A percentile compares a stretch with the other conserved stretches of the same genome.
These are phyloP conservation scores for Cyclostephanos invisitatus DNA, from an alignment of 108 stramenopile species.

Conservation along the genomic window DNA sequence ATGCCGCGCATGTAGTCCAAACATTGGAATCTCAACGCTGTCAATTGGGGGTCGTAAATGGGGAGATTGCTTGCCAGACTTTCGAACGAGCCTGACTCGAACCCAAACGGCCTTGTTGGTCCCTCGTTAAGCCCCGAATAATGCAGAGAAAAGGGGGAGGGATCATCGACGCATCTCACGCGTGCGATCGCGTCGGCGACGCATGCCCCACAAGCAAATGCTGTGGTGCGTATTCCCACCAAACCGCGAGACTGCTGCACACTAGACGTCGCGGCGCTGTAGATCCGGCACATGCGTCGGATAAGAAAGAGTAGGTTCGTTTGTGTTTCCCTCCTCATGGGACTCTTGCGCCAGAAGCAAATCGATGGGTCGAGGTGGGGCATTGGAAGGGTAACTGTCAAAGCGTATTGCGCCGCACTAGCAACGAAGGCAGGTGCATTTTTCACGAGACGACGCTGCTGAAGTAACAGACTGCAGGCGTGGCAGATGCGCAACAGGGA, in stretches of 20 bases:
- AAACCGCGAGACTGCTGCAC: slow-evolving; percentile 95
- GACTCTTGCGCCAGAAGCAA: slow-evolving; percentile 93
- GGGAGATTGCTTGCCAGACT: slow-evolving; percentile 92
- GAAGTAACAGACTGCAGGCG: slow-evolving; percentile 93
- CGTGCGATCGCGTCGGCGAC: slow-evolving; percentile 96
- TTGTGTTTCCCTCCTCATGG: slow-evolving; percentile 94
- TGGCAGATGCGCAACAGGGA: slow-evolving; percentile 90
- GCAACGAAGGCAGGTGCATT: slow-evolving; percentile 95
- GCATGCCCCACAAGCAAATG: slow-evolving; percentile 94
- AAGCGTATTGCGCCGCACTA: slow-evolving; percentile 93
- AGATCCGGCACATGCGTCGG: slow-evolving; percentile 87
- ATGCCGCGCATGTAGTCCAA: slow-evolving; percentile 94
- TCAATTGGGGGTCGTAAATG: slow-evolving; percentile 89
- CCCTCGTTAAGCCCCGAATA: slow-evolving; percentile 95
- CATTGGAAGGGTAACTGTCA: slow-evolving; percentile 93
- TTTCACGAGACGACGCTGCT: slow-evolving; percentile 94
- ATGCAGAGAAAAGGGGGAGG: slow-evolving; percentile 91
- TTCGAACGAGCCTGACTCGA: slow-evolving; percentile 94
- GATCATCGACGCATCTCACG: slow-evolving; percentile 92
- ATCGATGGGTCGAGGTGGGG: slow-evolving; percentile 80
- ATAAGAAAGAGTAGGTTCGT: slow-evolving; percentile 85
- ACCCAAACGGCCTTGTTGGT: slow-evolving; percentile 94
- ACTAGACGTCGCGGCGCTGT: slow-evolving; percentile 84
- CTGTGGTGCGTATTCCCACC: slow-evolving; percentile 95
- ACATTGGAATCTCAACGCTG: slow-evolving; percentile 83